phyloP scores from a whole-genome alignment of 2,329 filamentous ascomycete species.

The Arthrocladium fulminans region DNA sequence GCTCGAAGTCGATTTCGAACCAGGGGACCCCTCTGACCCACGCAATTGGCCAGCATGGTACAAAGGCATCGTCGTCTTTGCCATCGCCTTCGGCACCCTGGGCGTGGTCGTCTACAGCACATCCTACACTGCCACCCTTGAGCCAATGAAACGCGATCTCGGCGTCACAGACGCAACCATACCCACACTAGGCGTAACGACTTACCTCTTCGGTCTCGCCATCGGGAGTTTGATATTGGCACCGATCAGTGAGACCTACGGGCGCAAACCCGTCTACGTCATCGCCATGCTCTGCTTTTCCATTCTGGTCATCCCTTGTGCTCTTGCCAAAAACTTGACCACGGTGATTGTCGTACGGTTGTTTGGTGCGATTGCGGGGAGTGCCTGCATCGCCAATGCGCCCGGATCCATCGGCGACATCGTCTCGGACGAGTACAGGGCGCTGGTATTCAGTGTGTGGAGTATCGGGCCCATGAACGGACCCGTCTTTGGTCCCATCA shows the following conservation, averaged over 20 bases:
- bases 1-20: slow-evolving; percentile 66
- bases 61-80: slow-evolving; percentile 46
- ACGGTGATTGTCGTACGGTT: slow-evolving; percentile 65
- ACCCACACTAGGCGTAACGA: slow-evolving; percentile 68
- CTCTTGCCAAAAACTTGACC: slow-evolving; percentile 56
- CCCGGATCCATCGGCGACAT: slow-evolving; percentile 79
- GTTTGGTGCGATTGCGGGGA: slow-evolving; percentile 63
- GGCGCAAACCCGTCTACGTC: slow-evolving; percentile 53
- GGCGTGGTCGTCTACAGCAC: slow-evolving; percentile 64
- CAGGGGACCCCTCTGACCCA: slow-evolving; percentile 55
- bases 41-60: slow-evolving; percentile 57
- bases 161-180: slow-evolving; percentile 47
- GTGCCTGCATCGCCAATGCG: slow-evolving; percentile 73
- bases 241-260: slow-evolving; percentile 49
- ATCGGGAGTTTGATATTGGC: slow-evolving; percentile 63
- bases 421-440: slow-evolving; percentile 68
- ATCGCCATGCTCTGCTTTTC: slow-evolving; percentile 56
- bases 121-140: slow-evolving; percentile 64
- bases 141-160: slow-evolving; percentile 61
- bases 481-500: slow-evolving; percentile 52
- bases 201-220: slow-evolving; percentile 68
- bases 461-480: slow-evolving; percentile 70
- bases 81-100: slow-evolving; percentile 51
- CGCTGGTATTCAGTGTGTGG: slow-evolving; percentile 76
- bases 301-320: slow-evolving; percentile 63